These are phyloP conservation scores for Agrocybe chaxingu DNA, from an alignment of 768 basidiomycete species.

Conservation along the genomic window DNA sequence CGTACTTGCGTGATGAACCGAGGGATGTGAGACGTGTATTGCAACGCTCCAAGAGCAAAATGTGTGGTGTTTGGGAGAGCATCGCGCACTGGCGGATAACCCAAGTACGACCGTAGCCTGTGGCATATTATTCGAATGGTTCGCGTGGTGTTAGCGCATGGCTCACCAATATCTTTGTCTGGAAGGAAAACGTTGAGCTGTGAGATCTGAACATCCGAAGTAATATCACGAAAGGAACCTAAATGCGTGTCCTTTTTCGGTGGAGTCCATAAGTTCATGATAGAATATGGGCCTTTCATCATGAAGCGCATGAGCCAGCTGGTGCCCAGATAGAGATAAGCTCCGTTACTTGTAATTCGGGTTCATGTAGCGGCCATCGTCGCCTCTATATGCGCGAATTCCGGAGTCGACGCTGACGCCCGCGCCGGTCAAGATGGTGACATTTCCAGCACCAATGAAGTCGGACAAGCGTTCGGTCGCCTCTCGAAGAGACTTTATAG, in stretches of 20 bases:
- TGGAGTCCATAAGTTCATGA: constrained; percentile 77
- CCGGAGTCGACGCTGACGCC: constrained; percentile 96
- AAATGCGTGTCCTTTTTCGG: constrained; percentile 64
- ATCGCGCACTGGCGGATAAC: constrained; percentile 85
- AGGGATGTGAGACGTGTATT: constrained; percentile 58
- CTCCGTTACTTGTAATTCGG: constrained; percentile 74
- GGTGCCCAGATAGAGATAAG: constrained; percentile 1
- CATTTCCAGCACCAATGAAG: constrained; percentile 71
- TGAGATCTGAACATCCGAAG: no score
- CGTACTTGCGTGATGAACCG: constrained; percentile 75
- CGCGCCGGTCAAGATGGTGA: constrained; percentile 80
- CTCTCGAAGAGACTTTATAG: constrained; percentile 38
- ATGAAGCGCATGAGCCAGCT: background rate
- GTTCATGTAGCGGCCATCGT: constrained; percentile 84
- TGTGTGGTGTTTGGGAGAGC: constrained; percentile 88
- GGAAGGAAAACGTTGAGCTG: background rate
- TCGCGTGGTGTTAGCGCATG: constrained; percentile 6
- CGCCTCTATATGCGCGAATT: constrained; percentile 89
- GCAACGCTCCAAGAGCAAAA: constrained; percentile 79
- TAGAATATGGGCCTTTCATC: constrained; percentile 64
- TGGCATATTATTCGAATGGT: background rate
- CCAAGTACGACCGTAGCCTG: constrained; percentile 73
- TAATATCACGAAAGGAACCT: constrained; percentile 41
- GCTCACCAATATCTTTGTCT: constrained; percentile 83
- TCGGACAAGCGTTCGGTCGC: constrained; percentile 59